Percentiles rank a stretch among this genome's conserved stretches.
Conservation (phyloP, 495 filamentous ascomycete genomes). For the Gamarada debralockiae region DNA sequence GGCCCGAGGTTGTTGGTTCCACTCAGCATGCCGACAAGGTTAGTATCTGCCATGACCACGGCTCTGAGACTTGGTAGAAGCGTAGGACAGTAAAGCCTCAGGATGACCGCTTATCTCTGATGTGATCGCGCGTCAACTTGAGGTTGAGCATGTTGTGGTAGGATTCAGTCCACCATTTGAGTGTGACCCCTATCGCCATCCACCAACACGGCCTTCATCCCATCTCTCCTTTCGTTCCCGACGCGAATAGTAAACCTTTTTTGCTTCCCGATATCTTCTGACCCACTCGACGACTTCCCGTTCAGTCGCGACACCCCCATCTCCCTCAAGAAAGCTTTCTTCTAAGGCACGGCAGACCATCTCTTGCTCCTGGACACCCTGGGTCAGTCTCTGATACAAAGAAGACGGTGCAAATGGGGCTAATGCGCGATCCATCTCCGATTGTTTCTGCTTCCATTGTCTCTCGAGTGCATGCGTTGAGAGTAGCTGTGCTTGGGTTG, state of each 20-base stretch:
- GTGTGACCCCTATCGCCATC: conserved; percentile 65
- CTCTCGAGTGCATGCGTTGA: conserved; percentile 80
- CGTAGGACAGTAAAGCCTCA: too few relatives aligned
- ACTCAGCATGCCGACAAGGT: too few relatives aligned
- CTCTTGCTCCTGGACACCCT: conserved; percentile 77
- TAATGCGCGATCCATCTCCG: conserved; percentile 80
- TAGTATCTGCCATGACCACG: too few relatives aligned
- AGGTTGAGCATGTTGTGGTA: not conserved
- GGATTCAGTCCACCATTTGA: not conserved
- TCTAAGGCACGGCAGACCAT: conserved; percentile 75
- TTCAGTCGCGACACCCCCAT: conserved; percentile 53
- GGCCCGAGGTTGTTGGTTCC: too few relatives aligned
- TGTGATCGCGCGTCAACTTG: too few relatives aligned
- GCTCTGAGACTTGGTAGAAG: too few relatives aligned
- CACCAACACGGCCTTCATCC: conserved; percentile 92
- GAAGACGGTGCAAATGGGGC: conserved; percentile 79
- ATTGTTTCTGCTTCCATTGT: conserved; percentile 85
- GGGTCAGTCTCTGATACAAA: conserved; percentile 74
- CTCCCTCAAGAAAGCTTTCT: conserved; percentile 80
- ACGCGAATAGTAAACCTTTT: conserved; percentile 67
- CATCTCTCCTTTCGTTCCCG: conserved; percentile 83
- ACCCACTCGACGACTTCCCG: conserved; percentile 83
- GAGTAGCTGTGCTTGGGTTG: conserved; percentile 76
- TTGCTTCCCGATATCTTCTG: conserved; percentile 69
- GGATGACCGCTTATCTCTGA: too few relatives aligned